Conservation (phyloP, 352 stramenopile genomes). For the Phytophthora capsici region DNA sequence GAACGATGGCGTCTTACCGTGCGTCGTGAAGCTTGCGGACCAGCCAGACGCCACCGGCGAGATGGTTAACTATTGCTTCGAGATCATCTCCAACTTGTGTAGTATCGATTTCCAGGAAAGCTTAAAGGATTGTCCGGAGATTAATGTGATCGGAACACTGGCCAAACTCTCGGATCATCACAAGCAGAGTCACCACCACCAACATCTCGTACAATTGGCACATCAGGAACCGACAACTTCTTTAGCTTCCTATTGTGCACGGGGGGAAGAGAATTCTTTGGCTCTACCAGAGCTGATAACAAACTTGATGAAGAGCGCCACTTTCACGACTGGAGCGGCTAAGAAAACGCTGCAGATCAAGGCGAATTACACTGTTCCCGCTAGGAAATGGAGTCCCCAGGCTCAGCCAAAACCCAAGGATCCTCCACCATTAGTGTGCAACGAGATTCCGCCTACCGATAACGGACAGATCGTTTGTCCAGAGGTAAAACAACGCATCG, state of each 20-base stretch:
- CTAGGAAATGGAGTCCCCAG: conserved; percentile 65
- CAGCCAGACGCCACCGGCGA: conserved; percentile 24
- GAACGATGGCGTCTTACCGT: conserved; percentile 57
- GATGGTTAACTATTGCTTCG: conserved; percentile 66
- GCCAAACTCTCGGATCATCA: conserved; percentile 69
- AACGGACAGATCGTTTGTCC: conserved; percentile 54
- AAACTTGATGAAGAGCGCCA: conserved; percentile 63
- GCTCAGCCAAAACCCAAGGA: conserved; percentile 51
- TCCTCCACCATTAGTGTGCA: conserved; percentile 59
- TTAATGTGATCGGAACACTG: conserved; percentile 78
- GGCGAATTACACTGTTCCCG: conserved; percentile 63
- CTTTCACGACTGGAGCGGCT: conserved; percentile 42
- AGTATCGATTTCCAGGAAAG: conserved; percentile 62
- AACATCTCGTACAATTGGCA: conserved; percentile 8
- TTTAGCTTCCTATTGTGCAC: conserved; percentile 49
- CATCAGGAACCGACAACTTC: conserved; percentile 17
- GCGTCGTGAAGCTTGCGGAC: conserved; percentile 60
- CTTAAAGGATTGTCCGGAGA: conserved; percentile 40
- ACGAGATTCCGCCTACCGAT: conserved; percentile 66
- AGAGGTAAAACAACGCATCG: conserved; percentile 60
- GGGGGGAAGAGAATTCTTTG: conserved; percentile 42
- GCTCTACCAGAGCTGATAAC: conserved; percentile 53
- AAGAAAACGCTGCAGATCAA: conserved; percentile 79
- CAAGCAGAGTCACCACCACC: conserved; percentile 21
- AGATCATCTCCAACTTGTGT: conserved; percentile 78